phyloP scores from a whole-genome alignment of 768 basidiomycete genomes.

The Tulasnella calospora region DNA sequence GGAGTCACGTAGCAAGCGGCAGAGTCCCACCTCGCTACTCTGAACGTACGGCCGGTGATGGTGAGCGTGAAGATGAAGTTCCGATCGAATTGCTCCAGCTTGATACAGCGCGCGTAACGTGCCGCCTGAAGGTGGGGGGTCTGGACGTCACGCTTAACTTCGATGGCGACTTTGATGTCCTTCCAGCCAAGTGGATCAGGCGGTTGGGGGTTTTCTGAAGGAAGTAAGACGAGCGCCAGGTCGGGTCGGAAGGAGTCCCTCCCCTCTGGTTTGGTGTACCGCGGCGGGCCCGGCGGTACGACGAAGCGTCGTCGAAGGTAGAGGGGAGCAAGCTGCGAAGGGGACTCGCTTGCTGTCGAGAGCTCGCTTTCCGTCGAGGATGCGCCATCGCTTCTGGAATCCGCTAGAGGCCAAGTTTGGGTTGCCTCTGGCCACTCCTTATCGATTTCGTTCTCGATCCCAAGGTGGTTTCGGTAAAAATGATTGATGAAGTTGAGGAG shows the following conservation, averaged over 20 bases:
- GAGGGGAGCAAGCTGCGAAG: background rate
- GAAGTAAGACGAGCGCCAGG: background rate
- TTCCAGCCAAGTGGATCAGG: background rate
- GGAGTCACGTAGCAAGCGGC: background rate
- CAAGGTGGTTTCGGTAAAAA: background rate
- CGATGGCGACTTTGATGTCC: background rate
- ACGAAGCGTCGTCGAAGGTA: background rate
- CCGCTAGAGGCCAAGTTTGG: background rate
- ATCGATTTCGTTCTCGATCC: background rate
- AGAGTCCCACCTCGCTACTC: background rate
- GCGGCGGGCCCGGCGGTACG: background rate
- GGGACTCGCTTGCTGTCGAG: background rate
- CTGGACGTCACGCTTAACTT: background rate
- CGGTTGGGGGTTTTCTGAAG: background rate
- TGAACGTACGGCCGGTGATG: background rate
- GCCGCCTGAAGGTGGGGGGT: background rate
- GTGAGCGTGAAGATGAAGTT: background rate
- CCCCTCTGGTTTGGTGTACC: background rate
- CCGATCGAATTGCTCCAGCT: background rate
- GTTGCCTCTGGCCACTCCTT: background rate
- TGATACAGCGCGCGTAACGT: background rate
- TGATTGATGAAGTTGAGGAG: background rate
- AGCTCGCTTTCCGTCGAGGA: background rate
- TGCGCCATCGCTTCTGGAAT: background rate
- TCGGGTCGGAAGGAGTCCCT: background rate